phyloP scores from a whole-genome alignment of 2,329 filamentous ascomycete genomes.

The Alternaria consortialis region DNA sequence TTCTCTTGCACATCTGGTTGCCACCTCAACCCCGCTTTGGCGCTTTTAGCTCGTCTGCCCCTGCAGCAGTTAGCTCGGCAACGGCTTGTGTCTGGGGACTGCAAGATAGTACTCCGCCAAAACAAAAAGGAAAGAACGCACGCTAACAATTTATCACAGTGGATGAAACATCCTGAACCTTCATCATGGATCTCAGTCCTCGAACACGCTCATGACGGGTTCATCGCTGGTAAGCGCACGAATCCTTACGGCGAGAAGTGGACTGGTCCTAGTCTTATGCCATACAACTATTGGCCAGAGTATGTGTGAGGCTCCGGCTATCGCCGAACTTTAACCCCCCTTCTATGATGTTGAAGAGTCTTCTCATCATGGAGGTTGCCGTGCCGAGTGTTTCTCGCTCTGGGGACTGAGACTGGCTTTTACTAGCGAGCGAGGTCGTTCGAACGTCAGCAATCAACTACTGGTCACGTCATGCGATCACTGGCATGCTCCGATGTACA shows the following conservation, averaged over 20 bases:
- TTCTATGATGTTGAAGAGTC: neutral
- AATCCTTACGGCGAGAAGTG: conserved; percentile 65
- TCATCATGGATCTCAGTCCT: conserved; percentile 65
- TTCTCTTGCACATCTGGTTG: neutral
- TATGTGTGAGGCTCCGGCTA: conserved; percentile 51
- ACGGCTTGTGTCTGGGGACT: neutral
- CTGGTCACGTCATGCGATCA: neutral
- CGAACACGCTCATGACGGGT: conserved; percentile 63
- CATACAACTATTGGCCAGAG: conserved; percentile 63
- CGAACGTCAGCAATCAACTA: neutral
- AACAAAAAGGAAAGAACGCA: conserved; percentile 17
- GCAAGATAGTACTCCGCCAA: neutral
- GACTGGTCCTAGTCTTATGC: conserved; percentile 58
- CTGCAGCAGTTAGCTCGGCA: conserved; percentile 13
- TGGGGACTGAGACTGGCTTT: neutral
- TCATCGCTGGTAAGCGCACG: conserved; percentile 59
- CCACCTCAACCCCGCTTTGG: conserved; percentile 4
- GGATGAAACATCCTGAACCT: conserved; percentile 65
- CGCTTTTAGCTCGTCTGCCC: neutral
- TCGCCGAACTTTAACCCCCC: conserved; percentile 4
- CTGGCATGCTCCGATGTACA: neutral
- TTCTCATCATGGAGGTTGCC: conserved; percentile 25
- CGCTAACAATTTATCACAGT: conserved; percentile 51
- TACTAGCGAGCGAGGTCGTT: neutral
- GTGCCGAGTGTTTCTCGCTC: conserved; percentile 26